These are phyloP conservation scores for Colletotrichum tropicicola DNA, from an alignment of 2,329 filamentous ascomycete species.

Conservation along the genomic window DNA sequence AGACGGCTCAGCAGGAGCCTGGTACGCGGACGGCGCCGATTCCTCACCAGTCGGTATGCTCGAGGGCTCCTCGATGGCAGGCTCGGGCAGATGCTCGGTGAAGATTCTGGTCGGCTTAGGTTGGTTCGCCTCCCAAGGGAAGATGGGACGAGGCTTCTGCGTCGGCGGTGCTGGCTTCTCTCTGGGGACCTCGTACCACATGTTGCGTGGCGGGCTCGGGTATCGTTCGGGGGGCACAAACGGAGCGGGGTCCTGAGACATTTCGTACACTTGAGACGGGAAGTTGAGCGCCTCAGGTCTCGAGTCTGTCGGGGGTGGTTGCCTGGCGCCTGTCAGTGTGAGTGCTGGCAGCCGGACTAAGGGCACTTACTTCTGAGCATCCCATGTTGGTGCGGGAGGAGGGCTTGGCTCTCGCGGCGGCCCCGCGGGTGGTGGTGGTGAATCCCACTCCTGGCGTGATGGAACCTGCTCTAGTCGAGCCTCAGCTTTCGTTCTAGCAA, in stretches of 20 bases:
- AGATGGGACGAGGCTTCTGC: constrained; percentile 74
- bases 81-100: constrained; percentile 34
- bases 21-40: constrained; percentile 26
- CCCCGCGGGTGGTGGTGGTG: constrained; percentile 42
- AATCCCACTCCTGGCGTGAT: constrained; percentile 15
- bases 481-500: constrained; percentile 60
- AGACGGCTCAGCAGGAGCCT: constrained; percentile 42
- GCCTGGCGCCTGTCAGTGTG: constrained; percentile 52
- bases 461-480: constrained; percentile 51
- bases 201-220: constrained; percentile 83
- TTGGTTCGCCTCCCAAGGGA: constrained; percentile 86
- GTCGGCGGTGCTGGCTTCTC: constrained; percentile 62
- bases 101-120: constrained; percentile 74
- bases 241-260: constrained; percentile 78
- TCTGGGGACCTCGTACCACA: constrained; percentile 87
- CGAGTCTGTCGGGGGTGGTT: constrained; percentile 71
- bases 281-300: constrained; percentile 88
- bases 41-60: constrained; percentile 37
- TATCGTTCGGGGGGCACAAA: constrained; percentile 83
- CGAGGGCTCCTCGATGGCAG: constrained; percentile 38
- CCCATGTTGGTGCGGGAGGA: constrained; percentile 50
- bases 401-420: constrained; percentile 46
- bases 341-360: constrained; percentile 3
- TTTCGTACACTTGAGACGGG: constrained; percentile 80
- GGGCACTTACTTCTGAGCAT: constrained; percentile 60